Base-by-base conservation (phyloP, 2,329 filamentous ascomycete genomes). In the Sporothrix phasma region DNA sequence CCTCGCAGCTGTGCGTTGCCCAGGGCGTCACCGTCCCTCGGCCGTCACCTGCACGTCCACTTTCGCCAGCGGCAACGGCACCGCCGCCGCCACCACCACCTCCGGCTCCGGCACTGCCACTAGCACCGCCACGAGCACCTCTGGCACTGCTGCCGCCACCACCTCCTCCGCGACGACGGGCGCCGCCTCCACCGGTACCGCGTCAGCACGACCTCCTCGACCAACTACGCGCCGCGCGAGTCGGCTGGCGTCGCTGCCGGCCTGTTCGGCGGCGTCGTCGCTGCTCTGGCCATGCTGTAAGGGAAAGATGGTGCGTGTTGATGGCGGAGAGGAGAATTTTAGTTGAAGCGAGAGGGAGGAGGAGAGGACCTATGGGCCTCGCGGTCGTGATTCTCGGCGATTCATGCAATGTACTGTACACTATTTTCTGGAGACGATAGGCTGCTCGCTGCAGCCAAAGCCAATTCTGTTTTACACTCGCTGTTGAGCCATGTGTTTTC, bases 11-110 rank as follows among this genome's bases (percentile, higher is more conserved):
- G 64, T 76, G 74, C 71, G 64, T 56, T 15, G 73, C 67, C 62
- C 60, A 71, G 62, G 71, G 72, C 66, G 72, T 75, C 61, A 70
- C 66, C 61, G 73, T 76, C 19, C 74, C n/a, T 70, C 69, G 51
- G 66, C 69, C 63, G 73, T 74, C 51, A 24, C 29, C 43, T 76
- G 74, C 69, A 59, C 68, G 15, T 61, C 70, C 7, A 67, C 65
- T 22, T 24, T 65, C 39, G 13, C 47, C 41, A 34, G 41, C 11
- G 19, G 56, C 39, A n/a, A 10, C 43, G 41, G 24, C 22, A 24
- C 53, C 60, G 51, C 46, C 22, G 17, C 67, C 1, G 54, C 63
- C 29, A 56, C 67, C 45, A 26, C 65, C 10, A 64, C 65, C 58
- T 63, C n/a, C 22, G 62, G 68, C 24, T 66, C 63, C 45, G 66